These are phyloP conservation scores for Curvularia spicifera DNA, from an alignment of 2,329 filamentous ascomycete species.

Conservation along the genomic window DNA sequence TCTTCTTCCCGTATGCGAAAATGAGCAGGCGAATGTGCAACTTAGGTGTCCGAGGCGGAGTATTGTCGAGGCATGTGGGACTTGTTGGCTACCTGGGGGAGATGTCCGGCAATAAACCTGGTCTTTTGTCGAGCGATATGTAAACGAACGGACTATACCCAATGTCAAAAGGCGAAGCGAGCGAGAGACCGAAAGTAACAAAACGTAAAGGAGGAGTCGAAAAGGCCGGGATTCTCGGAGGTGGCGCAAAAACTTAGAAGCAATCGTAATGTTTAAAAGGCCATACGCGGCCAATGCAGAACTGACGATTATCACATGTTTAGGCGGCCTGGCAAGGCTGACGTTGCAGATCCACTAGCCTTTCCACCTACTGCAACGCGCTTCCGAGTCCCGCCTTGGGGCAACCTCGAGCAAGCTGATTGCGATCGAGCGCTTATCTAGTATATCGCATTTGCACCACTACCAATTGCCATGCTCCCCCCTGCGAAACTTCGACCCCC, in stretches of 20 bases:
- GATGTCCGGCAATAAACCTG: background rate
- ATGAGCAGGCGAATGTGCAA: background rate
- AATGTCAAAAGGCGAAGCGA: background rate
- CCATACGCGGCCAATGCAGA: slow-evolving; percentile 25
- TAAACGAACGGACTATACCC: background rate
- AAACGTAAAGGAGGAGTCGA: too few species aligned
- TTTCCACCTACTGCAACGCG: slow-evolving; percentile 2
- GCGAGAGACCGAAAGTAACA: background rate
- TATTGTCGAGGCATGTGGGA: slow-evolving; percentile 1
- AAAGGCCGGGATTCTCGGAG: background rate
- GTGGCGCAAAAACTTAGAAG: background rate
- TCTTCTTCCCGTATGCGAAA: background rate
- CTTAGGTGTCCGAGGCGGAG: background rate
- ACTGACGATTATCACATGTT: slow-evolving; percentile 36
- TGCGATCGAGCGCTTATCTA: background rate
- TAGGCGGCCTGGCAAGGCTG: slow-evolving; percentile 34
- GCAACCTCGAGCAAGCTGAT: background rate
- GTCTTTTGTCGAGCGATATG: background rate
- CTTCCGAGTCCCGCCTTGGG: slow-evolving; percentile 7
- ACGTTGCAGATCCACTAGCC: slow-evolving; percentile 38
- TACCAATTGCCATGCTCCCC: background rate
- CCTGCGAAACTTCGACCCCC: background rate
- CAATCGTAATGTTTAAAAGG: slow-evolving; percentile 13
- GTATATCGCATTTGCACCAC: background rate
- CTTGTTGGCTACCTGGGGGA: background rate